A percentile compares a stretch with the other conserved stretches of the same genome.
phyloP scores from a whole-genome alignment of 2,329 filamentous ascomycete genomes.

The Talaromyces funiculosus region DNA sequence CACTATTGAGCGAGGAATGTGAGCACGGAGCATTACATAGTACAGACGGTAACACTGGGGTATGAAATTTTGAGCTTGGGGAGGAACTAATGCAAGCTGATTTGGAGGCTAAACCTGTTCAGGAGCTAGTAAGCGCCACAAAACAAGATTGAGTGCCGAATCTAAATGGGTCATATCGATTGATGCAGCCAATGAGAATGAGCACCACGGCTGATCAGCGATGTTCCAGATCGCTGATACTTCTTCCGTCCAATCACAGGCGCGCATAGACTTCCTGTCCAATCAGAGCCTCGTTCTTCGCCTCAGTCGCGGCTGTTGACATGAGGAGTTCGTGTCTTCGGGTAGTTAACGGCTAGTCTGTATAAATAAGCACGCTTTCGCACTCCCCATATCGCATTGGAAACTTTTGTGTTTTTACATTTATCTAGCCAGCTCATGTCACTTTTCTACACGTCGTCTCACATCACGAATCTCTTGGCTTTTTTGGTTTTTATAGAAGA shows the following conservation, averaged over 20 bases:
- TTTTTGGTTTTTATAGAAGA: background rate
- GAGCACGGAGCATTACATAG: background rate
- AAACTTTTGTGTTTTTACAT: background rate
- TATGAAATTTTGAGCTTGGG: background rate
- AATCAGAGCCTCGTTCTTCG: background rate
- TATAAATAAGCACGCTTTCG: background rate
- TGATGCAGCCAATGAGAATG: background rate
- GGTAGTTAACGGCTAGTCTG: background rate
- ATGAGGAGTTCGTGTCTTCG: background rate
- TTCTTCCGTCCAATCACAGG: background rate
- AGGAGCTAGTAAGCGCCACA: background rate
- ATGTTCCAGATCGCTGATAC: background rate
- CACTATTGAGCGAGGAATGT: background rate
- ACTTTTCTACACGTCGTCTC: too few relatives aligned
- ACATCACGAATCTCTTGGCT: background rate
- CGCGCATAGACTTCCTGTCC: background rate
- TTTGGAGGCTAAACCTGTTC: background rate
- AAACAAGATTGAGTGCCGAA: constrained; percentile 9
- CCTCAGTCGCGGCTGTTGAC: background rate
- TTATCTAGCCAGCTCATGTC: background rate
- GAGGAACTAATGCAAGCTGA: background rate
- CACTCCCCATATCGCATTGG: background rate
- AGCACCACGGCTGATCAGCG: background rate
- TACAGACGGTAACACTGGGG: background rate
- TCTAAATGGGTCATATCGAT: background rate